These are phyloP conservation scores for Penicillium atrosanguineum DNA, from an alignment of 495 filamentous ascomycete species.

Conservation along the genomic window DNA sequence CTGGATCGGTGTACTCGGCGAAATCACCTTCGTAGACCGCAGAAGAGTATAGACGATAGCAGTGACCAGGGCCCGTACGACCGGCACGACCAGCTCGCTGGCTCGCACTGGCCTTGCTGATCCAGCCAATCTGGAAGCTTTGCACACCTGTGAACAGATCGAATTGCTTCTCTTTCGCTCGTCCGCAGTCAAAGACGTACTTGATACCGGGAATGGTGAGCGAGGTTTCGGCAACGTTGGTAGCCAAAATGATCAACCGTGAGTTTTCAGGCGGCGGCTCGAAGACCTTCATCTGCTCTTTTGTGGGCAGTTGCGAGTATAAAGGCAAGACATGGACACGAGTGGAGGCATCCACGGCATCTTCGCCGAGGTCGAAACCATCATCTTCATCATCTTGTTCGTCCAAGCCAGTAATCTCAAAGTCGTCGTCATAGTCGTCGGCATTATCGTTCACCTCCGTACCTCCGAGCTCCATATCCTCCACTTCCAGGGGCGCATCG, in stretches of 20 bases:
- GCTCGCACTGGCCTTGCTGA: constrained; percentile 92
- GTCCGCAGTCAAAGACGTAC: constrained; percentile 94
- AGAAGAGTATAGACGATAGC: constrained; percentile 89
- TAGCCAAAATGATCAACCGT: constrained; percentile 86
- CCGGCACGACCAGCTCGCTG: constrained; percentile 94
- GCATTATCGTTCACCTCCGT: constrained; percentile 44
- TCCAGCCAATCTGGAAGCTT: constrained; percentile 93
- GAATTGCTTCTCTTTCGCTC: constrained; percentile 88
- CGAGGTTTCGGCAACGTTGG: constrained; percentile 96
- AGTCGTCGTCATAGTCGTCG: constrained; percentile 41
- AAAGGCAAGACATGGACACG: constrained; percentile 84
- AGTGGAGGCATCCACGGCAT: constrained; percentile 62
- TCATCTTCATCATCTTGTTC: constrained; percentile 52
- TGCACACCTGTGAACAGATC: constrained; percentile 84
- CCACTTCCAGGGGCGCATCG: constrained; percentile 77
- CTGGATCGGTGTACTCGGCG: constrained; percentile 77
- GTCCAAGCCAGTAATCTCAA: constrained; percentile 49
- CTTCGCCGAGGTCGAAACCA: constrained; percentile 58
- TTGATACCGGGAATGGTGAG: constrained; percentile 93
- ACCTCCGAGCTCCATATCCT: constrained; percentile 81
- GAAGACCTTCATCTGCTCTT: constrained; percentile 92
- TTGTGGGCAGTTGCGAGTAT: constrained; percentile 91
- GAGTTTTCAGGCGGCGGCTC: constrained; percentile 80
- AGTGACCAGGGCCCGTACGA: constrained; percentile 93
- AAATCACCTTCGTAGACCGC: constrained; percentile 94